These are phyloP conservation scores for Pyronema omphalodes DNA, from an alignment of 495 filamentous ascomycete species.

Conservation along the genomic window DNA sequence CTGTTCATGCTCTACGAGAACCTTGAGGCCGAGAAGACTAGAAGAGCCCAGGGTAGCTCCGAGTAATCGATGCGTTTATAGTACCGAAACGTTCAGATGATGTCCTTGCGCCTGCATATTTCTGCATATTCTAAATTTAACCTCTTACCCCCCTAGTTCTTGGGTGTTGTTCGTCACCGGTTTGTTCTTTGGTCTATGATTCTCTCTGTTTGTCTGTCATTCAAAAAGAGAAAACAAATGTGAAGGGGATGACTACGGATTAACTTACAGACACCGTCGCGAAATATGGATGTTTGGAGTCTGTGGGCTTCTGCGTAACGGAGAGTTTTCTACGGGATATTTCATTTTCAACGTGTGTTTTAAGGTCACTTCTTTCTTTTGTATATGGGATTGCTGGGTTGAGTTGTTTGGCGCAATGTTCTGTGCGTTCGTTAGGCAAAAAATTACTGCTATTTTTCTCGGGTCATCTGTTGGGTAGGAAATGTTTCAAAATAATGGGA, in stretches of 20 bases:
- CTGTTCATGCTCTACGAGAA: conserved; percentile 96
- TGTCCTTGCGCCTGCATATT: conserved; percentile 1
- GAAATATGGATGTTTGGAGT: background rate
- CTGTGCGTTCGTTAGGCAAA: conserved; percentile 3
- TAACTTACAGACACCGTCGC: background rate
- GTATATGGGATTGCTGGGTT: conserved; percentile 5
- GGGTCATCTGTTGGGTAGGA: no score
- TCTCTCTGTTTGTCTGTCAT: background rate
- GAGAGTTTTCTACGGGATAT: conserved; percentile 17
- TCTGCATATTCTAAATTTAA: conserved; percentile 9
- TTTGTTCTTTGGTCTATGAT: background rate
- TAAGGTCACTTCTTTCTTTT: conserved; percentile 24
- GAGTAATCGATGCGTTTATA: background rate
- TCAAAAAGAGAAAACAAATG: background rate
- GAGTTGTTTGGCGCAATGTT: conserved; percentile 1
- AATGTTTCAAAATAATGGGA: no score
- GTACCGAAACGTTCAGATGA: background rate
- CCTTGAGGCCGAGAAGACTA: conserved; percentile 94
- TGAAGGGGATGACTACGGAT: background rate
- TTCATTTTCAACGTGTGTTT: conserved; percentile 28
- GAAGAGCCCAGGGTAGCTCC: conserved; percentile 32
- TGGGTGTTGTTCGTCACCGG: conserved; percentile 1
- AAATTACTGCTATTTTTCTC: background rate
- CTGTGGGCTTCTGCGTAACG: background rate
- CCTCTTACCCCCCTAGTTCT: conserved; percentile 8